These are phyloP conservation scores for Pelargonium nanum DNA, from an alignment of 345 rosid genomes.

Conservation along the genomic window DNA sequence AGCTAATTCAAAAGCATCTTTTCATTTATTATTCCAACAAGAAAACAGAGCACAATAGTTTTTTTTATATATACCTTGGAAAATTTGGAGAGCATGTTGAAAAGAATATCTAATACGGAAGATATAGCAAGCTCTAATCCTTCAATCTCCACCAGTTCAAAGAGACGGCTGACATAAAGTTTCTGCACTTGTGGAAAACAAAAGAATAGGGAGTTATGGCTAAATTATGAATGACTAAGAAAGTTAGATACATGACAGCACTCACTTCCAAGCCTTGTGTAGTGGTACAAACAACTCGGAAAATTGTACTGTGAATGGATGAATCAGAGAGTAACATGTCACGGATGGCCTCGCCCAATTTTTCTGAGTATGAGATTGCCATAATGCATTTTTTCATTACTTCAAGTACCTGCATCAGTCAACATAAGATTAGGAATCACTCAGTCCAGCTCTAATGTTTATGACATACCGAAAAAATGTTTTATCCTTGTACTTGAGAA, in stretches of 20 bases:
- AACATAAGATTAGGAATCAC: constrained; percentile 3
- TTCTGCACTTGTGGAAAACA: constrained; percentile 35
- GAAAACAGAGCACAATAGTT: neutral
- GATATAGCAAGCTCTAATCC: constrained; percentile 68
- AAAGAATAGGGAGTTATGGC: neutral
- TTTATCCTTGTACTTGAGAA: neutral
- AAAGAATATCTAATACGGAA: constrained; percentile 63
- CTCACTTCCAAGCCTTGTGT: constrained; percentile 74
- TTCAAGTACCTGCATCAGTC: constrained; percentile 49
- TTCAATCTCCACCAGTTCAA: constrained; percentile 65
- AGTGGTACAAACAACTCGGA: constrained; percentile 66
- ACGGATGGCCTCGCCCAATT: constrained; percentile 43
- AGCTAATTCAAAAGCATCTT: neutral
- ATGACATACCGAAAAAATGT: neutral
- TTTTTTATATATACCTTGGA: constrained; percentile 41
- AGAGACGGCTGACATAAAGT: constrained; percentile 48
- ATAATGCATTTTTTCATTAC: constrained; percentile 58
- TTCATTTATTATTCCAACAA: no score
- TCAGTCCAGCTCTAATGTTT: neutral
- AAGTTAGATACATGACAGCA: constrained; percentile 9
- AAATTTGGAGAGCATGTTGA: constrained; percentile 42
- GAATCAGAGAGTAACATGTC: constrained; percentile 64
- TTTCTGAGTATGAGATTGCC: constrained; percentile 37
- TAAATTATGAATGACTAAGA: constrained; percentile 2
- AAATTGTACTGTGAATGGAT: constrained; percentile 58